Evolutionary conservation across 1,139 yeast genomes (phyloP).

Genomic region (Candida sanyaensis): DNA sequence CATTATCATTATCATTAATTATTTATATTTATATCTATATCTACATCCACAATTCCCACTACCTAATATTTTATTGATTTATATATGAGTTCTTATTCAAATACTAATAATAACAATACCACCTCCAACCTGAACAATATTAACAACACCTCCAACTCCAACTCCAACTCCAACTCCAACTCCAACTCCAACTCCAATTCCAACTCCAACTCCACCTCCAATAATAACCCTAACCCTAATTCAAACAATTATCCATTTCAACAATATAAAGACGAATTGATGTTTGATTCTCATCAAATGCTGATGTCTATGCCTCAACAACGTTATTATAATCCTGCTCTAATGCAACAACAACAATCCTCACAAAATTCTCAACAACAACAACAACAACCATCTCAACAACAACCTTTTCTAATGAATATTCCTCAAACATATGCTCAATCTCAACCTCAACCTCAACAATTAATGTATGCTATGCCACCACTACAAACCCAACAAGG

Average conservation of each 20-base stretch:
- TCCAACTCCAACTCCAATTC: too few relatives aligned
- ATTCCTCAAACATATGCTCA: constrained; percentile 5
- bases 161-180: too few relatives aligned
- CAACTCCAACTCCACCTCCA: too few relatives aligned
- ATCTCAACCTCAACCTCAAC: constrained; percentile 12
- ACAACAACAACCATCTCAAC: constrained; percentile 6
- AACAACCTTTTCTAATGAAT: constrained; percentile 4
- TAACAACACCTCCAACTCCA: too few relatives aligned
- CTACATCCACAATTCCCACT: too few relatives aligned
- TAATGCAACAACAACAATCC: constrained; percentile 4
- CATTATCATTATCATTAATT: too few relatives aligned
- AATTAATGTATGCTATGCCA: constrained; percentile 18
- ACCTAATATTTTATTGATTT: too few relatives aligned
- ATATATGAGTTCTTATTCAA: too few relatives aligned
- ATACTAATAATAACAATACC: too few relatives aligned
- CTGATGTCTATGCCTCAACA: constrained; percentile 6
- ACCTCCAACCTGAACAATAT: too few relatives aligned
- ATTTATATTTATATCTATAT: too few relatives aligned
- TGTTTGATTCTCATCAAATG: constrained; percentile 5
- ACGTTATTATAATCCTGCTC: not conserved
- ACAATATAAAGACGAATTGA: constrained; percentile 2
- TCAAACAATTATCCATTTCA: constrained; percentile 1
- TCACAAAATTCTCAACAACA: constrained; percentile 1
- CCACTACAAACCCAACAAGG: constrained; percentile 18
- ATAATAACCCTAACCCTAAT: not conserved